Base-by-base conservation (phyloP, 1,139 yeast genomes). In the Geotrichum restrictum region DNA sequence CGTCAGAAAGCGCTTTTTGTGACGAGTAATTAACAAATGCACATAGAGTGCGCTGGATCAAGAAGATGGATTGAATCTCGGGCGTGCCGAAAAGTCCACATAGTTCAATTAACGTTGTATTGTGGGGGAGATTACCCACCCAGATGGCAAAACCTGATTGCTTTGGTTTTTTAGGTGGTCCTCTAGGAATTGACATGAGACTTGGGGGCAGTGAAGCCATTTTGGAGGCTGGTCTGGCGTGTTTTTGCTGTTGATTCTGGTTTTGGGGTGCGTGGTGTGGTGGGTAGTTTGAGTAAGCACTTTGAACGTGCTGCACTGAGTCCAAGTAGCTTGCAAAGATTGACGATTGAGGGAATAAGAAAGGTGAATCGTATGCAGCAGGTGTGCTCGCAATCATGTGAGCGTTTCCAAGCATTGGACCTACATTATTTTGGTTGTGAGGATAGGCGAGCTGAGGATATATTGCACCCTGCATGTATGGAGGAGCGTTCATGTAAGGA, bases 101-200 rank as follows among this genome's bases (percentile, higher is more conserved):
- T 40, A 72, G 61, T 52, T 71, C 73, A 16, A 58, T 58, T 27
- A 72, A 61, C 4, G 67, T 62, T 14, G 73, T 65, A 44, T 58
- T 61, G 5, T 63, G 59, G 8, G 75, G 73, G 14, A 72, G 59
- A 51, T 72, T 72, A 6, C 75, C 75, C 3, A 72, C 75, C 75
- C 75, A 72, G n/a, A 72, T 58, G 0, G 75, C 72, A 50, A 62
- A 64, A 1, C 72, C 71, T 1, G 73, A 62, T 47, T 69, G 70
- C 6, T 68, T 64, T 1, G 74, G 75, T 49, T 70, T 63, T 45
- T 57, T 60, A 5, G 68, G 67, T 1, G 68, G 68, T 4, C 68
- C 68, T 31, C 67, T 48, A 2, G 67, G 67, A n/a, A 52, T 22
- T 11, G 56, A 40, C 32, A 36, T 31, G 45, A 31, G 38, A 16